Evolutionary conservation across 1,284 basidiomycete species (phyloP).

Genomic region (Lentinus polychrous): DNA sequence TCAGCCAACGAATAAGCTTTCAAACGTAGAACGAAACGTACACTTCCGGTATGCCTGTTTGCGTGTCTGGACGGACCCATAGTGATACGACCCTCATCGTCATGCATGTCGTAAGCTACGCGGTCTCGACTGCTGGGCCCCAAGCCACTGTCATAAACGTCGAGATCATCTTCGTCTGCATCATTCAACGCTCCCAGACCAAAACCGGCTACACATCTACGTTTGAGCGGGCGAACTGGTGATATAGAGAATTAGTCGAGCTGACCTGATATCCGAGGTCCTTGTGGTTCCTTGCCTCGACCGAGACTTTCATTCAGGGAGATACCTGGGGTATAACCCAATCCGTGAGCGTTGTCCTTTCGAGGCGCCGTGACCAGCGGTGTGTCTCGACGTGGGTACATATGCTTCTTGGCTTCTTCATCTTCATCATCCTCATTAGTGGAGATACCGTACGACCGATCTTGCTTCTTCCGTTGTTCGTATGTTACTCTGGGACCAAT

Average conservation of each 20-base stretch:
- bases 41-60: constrained; percentile 13
- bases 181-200: constrained; percentile 83
- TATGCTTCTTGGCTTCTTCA: constrained; percentile 79
- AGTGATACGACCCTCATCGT: constrained; percentile 50
- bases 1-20: background rate
- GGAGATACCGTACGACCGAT: constrained; percentile 30
- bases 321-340: constrained; percentile 70
- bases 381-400: constrained; percentile 80
- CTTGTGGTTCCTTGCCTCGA: constrained; percentile 25
- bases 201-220: constrained; percentile 55
- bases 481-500: constrained; percentile 87
- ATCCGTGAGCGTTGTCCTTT: constrained; percentile 73
- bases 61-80: constrained; percentile 16
- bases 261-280: constrained; percentile 57
- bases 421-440: constrained; percentile 26
- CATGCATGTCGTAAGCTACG: constrained; percentile 66
- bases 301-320: constrained; percentile 53
- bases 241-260: constrained; percentile 6
- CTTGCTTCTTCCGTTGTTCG: constrained; percentile 67
- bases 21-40: constrained; percentile 16
- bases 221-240: background rate
- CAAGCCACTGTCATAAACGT: constrained; percentile 62
- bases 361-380: constrained; percentile 53
- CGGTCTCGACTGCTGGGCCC: constrained; percentile 35
- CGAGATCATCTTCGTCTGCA: constrained; percentile 84